Conservation (phyloP, 805 yeast genomes). For the Kodamaea sagamina region DNA sequence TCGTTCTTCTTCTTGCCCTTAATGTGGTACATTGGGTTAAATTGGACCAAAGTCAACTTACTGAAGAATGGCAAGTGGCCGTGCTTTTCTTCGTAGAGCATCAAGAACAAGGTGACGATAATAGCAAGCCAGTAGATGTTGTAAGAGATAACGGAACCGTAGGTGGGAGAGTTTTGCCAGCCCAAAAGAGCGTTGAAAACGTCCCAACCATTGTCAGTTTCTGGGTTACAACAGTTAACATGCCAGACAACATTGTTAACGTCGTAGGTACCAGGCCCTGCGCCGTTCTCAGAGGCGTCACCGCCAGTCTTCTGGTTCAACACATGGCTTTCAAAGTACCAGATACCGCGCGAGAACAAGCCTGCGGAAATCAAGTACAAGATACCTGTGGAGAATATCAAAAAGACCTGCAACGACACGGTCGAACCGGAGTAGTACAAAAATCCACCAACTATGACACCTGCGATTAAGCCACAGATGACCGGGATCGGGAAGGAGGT, state of each 20-base stretch:
- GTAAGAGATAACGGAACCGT: slow-evolving; percentile 29
- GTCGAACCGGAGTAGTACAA: slow-evolving; percentile 28
- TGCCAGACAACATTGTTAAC: slow-evolving; percentile 28
- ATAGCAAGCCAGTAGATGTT: slow-evolving; percentile 27
- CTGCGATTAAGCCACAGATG: slow-evolving; percentile 25
- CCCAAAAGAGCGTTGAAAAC: slow-evolving; percentile 30
- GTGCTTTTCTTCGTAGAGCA: slow-evolving; percentile 27
- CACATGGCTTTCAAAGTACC: slow-evolving; percentile 23
- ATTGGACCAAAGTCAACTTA: slow-evolving; percentile 33
- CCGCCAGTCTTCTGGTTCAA: slow-evolving; percentile 25
- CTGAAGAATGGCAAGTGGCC: slow-evolving; percentile 28
- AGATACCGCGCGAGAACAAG: slow-evolving; percentile 27
- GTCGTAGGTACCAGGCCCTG: slow-evolving; percentile 30
- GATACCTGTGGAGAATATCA: slow-evolving; percentile 28
- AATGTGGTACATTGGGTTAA: slow-evolving; percentile 75
- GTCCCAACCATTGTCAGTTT: slow-evolving; percentile 28
- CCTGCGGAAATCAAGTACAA: slow-evolving; percentile 29
- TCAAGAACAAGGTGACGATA: slow-evolving; percentile 19
- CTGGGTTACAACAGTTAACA: slow-evolving; percentile 31
- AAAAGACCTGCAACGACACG: slow-evolving; percentile 25
- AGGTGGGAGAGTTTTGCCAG: slow-evolving; percentile 31
- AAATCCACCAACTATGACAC: slow-evolving; percentile 22
- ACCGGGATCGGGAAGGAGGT: slow-evolving; percentile 28
- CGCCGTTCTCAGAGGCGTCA: slow-evolving; percentile 27
- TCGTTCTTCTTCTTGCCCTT: slow-evolving; percentile 67